Evolutionary conservation across 2,329 filamentous ascomycete genomes (phyloP), one percentile per base, ranked within the genome.

Genomic region (Cadophora gregata): DNA sequence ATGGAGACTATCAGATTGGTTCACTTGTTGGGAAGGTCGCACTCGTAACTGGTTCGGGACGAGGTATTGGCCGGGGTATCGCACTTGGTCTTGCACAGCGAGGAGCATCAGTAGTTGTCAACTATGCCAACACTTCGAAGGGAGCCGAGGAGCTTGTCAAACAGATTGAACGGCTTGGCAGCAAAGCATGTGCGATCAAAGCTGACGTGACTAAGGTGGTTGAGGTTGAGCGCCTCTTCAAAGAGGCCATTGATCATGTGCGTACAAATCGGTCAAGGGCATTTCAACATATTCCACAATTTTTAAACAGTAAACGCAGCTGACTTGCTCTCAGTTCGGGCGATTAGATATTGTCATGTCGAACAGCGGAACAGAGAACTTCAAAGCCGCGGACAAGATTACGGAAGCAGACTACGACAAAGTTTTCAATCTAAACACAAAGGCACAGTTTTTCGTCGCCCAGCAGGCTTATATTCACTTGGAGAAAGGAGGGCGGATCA

Each of bases 41-140:
- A 72, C 90, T 97, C 70, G 86, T 96, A 53, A 96, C 93, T 0
- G 93, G 93, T 53, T 92, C 92, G 56, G 93, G 91, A 6, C 84
- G 93, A 71, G 93, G 93, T 45, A 84, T 96, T 14, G 93, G 93
- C 24, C 83, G 79, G 8, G 79, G 78, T 47, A 78, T 82, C n/a
- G 77, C 79, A 4, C 73, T 75, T 42, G 79, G 75, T n/a, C 72
- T 75, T 21, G 79, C 79, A 6, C 75, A 79, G 69, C 78, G 79
- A 19, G 80, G 80, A 10, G 79, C 79, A 4, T 73, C 78, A 55
- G 75, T 78, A 64, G 68, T 75, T 19, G 84, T 92, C 76, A 92
- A 91, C 81, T 92, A 92, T 78, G 80, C 83, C 64, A 84, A 83
- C 60, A 85, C 86, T 72, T 75, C 81, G 21, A 74, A 77, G 12